Conservation (phyloP, 257 asterid species). For the Lycium ferocissimum region DNA sequence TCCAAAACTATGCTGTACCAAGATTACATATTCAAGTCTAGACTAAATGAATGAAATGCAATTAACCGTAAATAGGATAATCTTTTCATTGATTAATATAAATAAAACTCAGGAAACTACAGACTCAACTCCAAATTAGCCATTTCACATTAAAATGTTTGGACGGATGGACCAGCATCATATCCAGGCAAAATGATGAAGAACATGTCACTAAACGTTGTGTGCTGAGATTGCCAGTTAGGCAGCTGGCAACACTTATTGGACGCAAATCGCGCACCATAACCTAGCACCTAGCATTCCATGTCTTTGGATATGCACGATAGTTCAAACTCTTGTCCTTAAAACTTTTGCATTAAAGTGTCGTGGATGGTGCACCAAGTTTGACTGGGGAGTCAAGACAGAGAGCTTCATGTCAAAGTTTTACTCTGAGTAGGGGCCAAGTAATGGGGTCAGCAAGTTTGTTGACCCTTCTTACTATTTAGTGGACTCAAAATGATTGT, state of each 20-base stretch:
- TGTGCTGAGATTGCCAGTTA: background rate
- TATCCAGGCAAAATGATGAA: background rate
- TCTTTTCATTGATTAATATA: background rate
- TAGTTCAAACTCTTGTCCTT: background rate
- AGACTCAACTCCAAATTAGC: background rate
- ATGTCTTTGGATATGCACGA: background rate
- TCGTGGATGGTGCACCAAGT: background rate
- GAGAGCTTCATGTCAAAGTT: background rate
- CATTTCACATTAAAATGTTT: background rate
- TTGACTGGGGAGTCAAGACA: background rate
- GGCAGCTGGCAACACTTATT: background rate
- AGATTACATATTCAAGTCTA: background rate
- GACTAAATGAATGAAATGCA: background rate
- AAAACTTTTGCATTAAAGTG: background rate
- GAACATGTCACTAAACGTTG: background rate
- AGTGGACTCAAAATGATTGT: background rate
- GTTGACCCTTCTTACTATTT: background rate
- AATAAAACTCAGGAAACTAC: background rate
- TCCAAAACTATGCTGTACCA: background rate
- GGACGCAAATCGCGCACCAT: background rate
- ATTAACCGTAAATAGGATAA: background rate
- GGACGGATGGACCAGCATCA: background rate
- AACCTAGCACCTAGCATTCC: conserved; percentile 11
- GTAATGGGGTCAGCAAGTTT: background rate
- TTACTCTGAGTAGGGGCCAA: background rate